These are phyloP conservation scores for Suillus subaureus DNA, from an alignment of 768 basidiomycete genomes.

Conservation along the genomic window DNA sequence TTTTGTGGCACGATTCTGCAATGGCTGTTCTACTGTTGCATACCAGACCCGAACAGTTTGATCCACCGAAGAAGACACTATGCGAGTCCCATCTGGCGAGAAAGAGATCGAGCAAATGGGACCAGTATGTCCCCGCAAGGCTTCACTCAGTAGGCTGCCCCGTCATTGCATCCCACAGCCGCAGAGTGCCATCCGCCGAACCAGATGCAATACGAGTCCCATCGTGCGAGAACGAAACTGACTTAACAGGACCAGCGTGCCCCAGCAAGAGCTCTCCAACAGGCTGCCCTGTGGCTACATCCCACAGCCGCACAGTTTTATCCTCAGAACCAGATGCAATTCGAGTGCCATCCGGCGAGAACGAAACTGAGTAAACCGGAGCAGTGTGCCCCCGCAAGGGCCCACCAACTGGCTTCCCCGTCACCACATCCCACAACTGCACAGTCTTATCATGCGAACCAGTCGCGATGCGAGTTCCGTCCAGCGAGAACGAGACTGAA, in stretches of 20 bases:
- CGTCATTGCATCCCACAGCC: slow-evolving; percentile 8
- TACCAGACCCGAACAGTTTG: slow-evolving; percentile 13
- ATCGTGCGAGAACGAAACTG: slow-evolving; percentile 21
- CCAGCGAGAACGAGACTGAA: slow-evolving; percentile 8
- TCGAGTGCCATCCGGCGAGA: slow-evolving; percentile 16
- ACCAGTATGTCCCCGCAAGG: slow-evolving; percentile 7
- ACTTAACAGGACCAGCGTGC: slow-evolving; percentile 12
- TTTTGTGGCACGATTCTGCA: neutral
- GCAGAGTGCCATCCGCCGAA: slow-evolving; percentile 11
- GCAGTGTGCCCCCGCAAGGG: slow-evolving; percentile 13
- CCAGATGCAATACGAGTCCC: slow-evolving; percentile 13
- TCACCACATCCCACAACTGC: slow-evolving; percentile 22
- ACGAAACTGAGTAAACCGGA: slow-evolving; percentile 7
- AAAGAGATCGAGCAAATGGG: neutral
- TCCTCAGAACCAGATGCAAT: slow-evolving; percentile 13
- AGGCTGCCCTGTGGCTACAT: slow-evolving; percentile 11
- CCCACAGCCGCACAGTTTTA: slow-evolving; percentile 15
- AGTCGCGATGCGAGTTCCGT: slow-evolving; percentile 20
- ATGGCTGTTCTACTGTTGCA: neutral
- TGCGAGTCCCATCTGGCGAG: slow-evolving; percentile 8
- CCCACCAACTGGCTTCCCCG: neutral
- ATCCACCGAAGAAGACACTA: slow-evolving; percentile 2
- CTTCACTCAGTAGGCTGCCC: neutral
- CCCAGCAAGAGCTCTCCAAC: slow-evolving; percentile 12
- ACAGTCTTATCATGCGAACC: slow-evolving; percentile 21